Evolutionary conservation across 495 filamentous ascomycete species (phyloP), one percentile per base, ranked within the genome.

Genomic region (Penicillium manginii): DNA sequence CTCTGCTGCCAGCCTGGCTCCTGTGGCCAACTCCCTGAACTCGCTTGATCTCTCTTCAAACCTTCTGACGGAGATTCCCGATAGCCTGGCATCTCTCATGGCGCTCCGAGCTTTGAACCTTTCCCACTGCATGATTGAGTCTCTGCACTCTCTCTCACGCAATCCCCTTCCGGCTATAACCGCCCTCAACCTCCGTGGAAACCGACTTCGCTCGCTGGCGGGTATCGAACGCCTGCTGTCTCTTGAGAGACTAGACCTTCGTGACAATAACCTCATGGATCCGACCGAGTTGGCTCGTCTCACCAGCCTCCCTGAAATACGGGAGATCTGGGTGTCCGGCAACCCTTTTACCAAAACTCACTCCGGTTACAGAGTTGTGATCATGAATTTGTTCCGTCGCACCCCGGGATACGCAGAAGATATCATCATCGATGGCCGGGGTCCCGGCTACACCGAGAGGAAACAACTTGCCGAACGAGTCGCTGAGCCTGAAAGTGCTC

Each of bases 111-210:
- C 94, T 22, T 75, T 98, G 47, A 98, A 98, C 66, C 80, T 98
- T 26, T 93, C 93, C 14, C 87, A 92, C 66, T 97, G 94, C 81
- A 97, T 98, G 93, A 96, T 98, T 50, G 91, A 94, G 53, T 96
- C 92, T 32, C 78, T 98, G 55, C 92, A 96, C 63, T 96, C 93
- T 4, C 78, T 98, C 17, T 85, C 86, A 2, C 84, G 90, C 55
- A 92, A 88, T 69, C 93, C 94, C 31, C 81, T 98, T 3, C 93
- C 94, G 15, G 93, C 94, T 48, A 97, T 98, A 59, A 93, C 89
- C 4, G 91, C 91, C 19, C 81, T 98, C 61, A 98, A 98, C 67
- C 84, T 98, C 45, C 88, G 94, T 45, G 88, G 84, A 19, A 98
- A 98, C 71, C 89, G 92, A 35, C 83, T 98, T 53, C 82, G 84